Evolutionary conservation across 148 eudicot genomes (phyloP), one percentile per base, ranked within the genome.

Genomic region (Amaranthus palmeri): DNA sequence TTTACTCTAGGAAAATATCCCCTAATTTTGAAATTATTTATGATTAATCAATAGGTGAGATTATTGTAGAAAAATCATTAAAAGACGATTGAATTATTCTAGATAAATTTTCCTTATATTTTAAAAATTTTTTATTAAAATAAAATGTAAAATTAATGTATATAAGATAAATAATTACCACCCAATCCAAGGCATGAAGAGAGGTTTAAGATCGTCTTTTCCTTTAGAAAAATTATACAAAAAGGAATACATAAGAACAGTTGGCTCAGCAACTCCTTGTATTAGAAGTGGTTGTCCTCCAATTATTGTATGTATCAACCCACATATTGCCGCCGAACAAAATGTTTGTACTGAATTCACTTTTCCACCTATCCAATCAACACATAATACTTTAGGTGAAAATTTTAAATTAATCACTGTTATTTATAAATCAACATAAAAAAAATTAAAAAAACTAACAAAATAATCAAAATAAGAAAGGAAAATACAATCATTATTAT

Each of bases 221-320:
- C 72, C 49, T 73, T 75, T 73, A 10, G 85, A 80, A 65, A 77
- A 86, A 12, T 81, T 76, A 71, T 81, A 86, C 66, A 86, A 73
- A 62, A 77, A 86, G 17, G 79, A 74, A 71, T 86, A 86, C 89
- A 86, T 86, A 57, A 86, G 83, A 40, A 81, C 83, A 59, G 89
- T 86, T 2, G 89, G 89, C 51, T 83, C 89, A 41, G 87, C 89
- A 50, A 86, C 85, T 73, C 89, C 89, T 57, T 79, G 59, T 43
- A 86, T 81, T 44, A 86, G 62, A 42, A 86, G 86, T 67, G 89
- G 86, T 58, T 86, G 89, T 55, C 89, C 89, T 8, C 89, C 89
- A 9, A 77, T 6, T 61, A 86, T 12, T 4, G 89, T 74, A 54
- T 86, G 89, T 70, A 86, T 75, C 10, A 83, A 12, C 46, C 89